Evolutionary conservation across 495 filamentous ascomycete genomes (phyloP), one percentile per base, ranked within the genome.

Genomic region (Bryoglossum gracile): DNA sequence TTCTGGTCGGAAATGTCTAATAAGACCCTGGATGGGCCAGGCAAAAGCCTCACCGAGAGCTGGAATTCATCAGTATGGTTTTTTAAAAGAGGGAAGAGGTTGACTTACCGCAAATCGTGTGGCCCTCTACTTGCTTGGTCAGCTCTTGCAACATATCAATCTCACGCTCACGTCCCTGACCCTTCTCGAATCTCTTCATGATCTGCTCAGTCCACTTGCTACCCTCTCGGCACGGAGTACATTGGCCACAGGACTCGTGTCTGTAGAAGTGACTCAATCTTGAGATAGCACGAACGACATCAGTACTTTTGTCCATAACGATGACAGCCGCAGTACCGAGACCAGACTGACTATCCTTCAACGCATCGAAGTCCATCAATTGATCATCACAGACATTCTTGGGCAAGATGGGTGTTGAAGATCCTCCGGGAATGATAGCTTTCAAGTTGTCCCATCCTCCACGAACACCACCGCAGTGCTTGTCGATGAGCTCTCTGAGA

Each of bases 91-190:
- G 18, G 47, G 3, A 24, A 26, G 4, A 48, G 10, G 0, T 0
- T 22, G 32, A 67, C 76, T 61, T 73, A 82, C 80, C 92, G 69
- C 92, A 98, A 54, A 98, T 98, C 11, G 92, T 95, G 72, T 97
- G 92, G 13, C 92, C 92, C 73, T 98, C 92, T 42, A 98, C 92
- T 71, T 97, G 94, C 76, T 97, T 97, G 45, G 92, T 98, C 51
- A 98, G 70, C 74, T 98, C 92, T 73, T 97, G 92, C 51, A 98
- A 77, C 92, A 98, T 98, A 67, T 98, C 92, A 65, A 98, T 98
- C 70, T 98, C 92, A 33, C 92, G 72, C 64, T 82, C 82, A 42
- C 87, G 79, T 43, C 84, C 92, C 62, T 86, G 77, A 46, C 92
- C 92, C 66, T 82, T 85, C 75, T 94, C 87, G 59, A 98, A 89